Evolutionary conservation across 805 yeast genomes (phyloP).

Genomic region (Kluyveromyces dobzhanskii): DNA sequence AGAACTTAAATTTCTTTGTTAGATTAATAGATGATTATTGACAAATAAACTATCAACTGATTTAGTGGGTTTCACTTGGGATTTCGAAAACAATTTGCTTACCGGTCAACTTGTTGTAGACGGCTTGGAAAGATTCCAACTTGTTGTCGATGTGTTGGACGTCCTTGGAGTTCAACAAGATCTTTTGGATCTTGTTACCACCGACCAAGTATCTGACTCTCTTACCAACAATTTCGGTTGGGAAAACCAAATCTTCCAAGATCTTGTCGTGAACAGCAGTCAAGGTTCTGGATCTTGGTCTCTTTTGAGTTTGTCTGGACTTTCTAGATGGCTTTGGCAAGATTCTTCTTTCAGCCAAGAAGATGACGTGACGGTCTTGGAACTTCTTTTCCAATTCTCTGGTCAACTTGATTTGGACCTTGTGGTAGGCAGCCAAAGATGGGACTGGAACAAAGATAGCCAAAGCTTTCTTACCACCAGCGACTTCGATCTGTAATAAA

Average conservation of each 20-base stretch:
- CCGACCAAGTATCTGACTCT: slow-evolving; percentile 98
- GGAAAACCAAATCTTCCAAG: slow-evolving; percentile 99
- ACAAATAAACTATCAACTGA: slow-evolving; percentile 6
- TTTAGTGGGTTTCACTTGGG: slow-evolving; percentile 40
- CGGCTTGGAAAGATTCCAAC: slow-evolving; percentile 98
- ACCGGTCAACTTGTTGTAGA: slow-evolving; percentile 97
- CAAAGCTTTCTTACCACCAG: slow-evolving; percentile 98
- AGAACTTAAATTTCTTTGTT: slow-evolving; percentile 5
- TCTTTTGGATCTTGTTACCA: slow-evolving; percentile 97
- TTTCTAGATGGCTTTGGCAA: slow-evolving; percentile 98
- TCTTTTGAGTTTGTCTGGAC: slow-evolving; percentile 91
- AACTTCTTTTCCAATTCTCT: slow-evolving; percentile 99
- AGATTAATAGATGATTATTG: slow-evolving; percentile 6
- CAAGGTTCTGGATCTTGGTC: slow-evolving; percentile 99
- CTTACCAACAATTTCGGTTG: slow-evolving; percentile 98
- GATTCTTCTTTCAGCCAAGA: slow-evolving; percentile 99
- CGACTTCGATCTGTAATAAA: slow-evolving; percentile 62
- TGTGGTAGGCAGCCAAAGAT: slow-evolving; percentile 85
- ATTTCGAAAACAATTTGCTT: slow-evolving; percentile 98
- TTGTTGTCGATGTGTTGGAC: slow-evolving; percentile 95
- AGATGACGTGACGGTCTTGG: slow-evolving; percentile 99
- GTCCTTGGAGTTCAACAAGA: slow-evolving; percentile 96
- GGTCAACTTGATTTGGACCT: slow-evolving; percentile 93
- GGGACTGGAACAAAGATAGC: slow-evolving; percentile 98
- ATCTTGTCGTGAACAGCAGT: slow-evolving; percentile 97